Base-by-base conservation (phyloP, 1,284 basidiomycete species). In the Austropuccinia psidii region DNA sequence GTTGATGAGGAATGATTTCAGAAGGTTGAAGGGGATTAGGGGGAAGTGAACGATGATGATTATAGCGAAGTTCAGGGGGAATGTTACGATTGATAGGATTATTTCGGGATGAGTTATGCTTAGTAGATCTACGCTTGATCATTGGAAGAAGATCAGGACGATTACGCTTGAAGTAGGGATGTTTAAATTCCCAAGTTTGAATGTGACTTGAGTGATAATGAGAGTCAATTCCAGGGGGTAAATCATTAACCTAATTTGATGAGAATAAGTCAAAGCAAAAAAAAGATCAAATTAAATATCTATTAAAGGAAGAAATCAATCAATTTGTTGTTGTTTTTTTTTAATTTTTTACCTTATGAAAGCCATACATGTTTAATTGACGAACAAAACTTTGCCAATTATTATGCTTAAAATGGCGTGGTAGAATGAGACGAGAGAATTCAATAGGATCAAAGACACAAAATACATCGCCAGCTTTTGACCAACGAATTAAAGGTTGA, bases 311-410 rank as follows among this genome's bases (percentile, higher is more conserved):
- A 39, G 13, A 60, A 39, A 21, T 19, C 2, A 39, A n/a, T n/a
- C 17, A 35, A 4, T 60, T 8, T 31, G 37, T 15, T 11, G 50
- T 15, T 45, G 6, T 41, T 9, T 39, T 24, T 9, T 31, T 19
- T 47, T n/a, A 90, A 87, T 90, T 82, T 78, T 79, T 80, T 74
- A 79, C 78, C 75, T 81, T 81, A 75, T 80, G 79, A 66, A 80
- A 79, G 73, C 78, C 81, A 74, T 90, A 91, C 90, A 93, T 93
- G 82, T 93, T 93, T 67, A 93, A 85, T 79, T 93, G 91, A 66
- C 90, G 86, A 65, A 93, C 90, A 80, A 93, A 93, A 78, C 88
- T 90, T 33, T 89, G 90, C 81, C 91, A 93, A 88, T 93, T 81
- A 62, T 52, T 68, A 74, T 81, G 81, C 76, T 81, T 81, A 74